These are phyloP conservation scores for Entomortierella lignicola DNA, from an alignment of 192 early-diverging fungal species.

Conservation along the genomic window DNA sequence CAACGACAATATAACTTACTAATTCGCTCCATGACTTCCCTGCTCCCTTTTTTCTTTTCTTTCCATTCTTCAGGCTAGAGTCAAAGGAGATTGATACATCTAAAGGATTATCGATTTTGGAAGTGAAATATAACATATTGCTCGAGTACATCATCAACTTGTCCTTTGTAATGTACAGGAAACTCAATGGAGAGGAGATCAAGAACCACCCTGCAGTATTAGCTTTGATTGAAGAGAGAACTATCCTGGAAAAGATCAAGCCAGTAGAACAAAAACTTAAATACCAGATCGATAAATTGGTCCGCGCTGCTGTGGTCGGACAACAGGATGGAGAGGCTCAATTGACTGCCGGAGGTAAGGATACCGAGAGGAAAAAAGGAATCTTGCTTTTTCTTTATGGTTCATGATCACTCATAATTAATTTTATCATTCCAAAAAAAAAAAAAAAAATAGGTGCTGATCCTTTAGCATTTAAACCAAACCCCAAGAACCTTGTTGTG, in stretches of 20 bases:
- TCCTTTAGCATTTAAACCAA: slow-evolving; percentile 93
- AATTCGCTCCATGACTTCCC: too few species aligned
- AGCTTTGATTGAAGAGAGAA: slow-evolving; percentile 81
- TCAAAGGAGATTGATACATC: slow-evolving; percentile 71
- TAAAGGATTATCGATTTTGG: slow-evolving; percentile 89
- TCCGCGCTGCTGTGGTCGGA: slow-evolving; percentile 71
- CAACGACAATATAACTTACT: too few species aligned
- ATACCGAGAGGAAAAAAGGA: too few species aligned
- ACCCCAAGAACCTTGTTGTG: slow-evolving; percentile 73
- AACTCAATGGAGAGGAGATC: slow-evolving; percentile 78
- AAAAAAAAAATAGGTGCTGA: slow-evolving; percentile 59
- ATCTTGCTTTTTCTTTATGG: neutral
- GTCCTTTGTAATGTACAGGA: slow-evolving; percentile 78
- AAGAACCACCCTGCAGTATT: slow-evolving; percentile 71
- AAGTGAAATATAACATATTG: slow-evolving; percentile 89
- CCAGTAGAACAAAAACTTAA: slow-evolving; percentile 94
- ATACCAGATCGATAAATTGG: slow-evolving; percentile 97
- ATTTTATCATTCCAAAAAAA: slow-evolving; percentile 2
- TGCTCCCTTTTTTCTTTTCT: neutral
- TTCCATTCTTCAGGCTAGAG: slow-evolving; percentile 45
- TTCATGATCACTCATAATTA: slow-evolving; percentile 1
- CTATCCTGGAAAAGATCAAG: slow-evolving; percentile 92
- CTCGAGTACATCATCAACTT: slow-evolving; percentile 89
- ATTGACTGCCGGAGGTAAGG: slow-evolving; percentile 28
- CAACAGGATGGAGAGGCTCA: slow-evolving; percentile 50